These are phyloP conservation scores for Nicotiana tomentosiformis DNA, from an alignment of 257 asterid species.

Conservation along the genomic window DNA sequence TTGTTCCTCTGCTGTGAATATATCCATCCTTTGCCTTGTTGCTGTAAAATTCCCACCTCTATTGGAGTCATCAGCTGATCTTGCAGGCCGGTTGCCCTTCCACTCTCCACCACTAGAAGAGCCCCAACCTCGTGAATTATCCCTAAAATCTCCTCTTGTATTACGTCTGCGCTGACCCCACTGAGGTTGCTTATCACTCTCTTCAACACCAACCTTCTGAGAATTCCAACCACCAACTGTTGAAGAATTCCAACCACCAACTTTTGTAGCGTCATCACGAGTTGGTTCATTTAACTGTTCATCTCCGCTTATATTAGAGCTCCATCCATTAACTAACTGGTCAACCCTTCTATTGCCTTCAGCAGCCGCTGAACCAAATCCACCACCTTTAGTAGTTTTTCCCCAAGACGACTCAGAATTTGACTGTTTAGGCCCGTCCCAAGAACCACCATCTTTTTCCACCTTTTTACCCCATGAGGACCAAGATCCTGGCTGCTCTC, in stretches of 20 bases:
- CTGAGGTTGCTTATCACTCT: slow-evolving; percentile 13
- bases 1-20: slow-evolving; percentile 77
- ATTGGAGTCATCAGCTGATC: slow-evolving; percentile 43
- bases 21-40: slow-evolving; percentile 64
- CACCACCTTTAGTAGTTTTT: slow-evolving; percentile 10
- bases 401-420: slow-evolving; percentile 15
- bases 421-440: background rate
- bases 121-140: slow-evolving; percentile 54
- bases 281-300: slow-evolving; percentile 8
- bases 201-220: slow-evolving; percentile 9
- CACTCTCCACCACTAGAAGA: slow-evolving; percentile 49
- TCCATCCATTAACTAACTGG: slow-evolving; percentile 11
- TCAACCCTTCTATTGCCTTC: background rate
- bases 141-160: slow-evolving; percentile 15
- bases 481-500: background rate
- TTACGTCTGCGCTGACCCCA: slow-evolving; percentile 22
- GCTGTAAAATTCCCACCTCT: slow-evolving; percentile 37
- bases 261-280: background rate
- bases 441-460: slow-evolving; percentile 3
- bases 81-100: slow-evolving; percentile 44
- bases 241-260: slow-evolving; percentile 16
- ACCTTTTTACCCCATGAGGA: slow-evolving; percentile 1
- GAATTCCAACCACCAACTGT: slow-evolving; percentile 15
- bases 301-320: slow-evolving; percentile 5
- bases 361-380: background rate